Conservation (phyloP, 2,329 filamentous ascomycete species). For the Fusarium setosum region DNA sequence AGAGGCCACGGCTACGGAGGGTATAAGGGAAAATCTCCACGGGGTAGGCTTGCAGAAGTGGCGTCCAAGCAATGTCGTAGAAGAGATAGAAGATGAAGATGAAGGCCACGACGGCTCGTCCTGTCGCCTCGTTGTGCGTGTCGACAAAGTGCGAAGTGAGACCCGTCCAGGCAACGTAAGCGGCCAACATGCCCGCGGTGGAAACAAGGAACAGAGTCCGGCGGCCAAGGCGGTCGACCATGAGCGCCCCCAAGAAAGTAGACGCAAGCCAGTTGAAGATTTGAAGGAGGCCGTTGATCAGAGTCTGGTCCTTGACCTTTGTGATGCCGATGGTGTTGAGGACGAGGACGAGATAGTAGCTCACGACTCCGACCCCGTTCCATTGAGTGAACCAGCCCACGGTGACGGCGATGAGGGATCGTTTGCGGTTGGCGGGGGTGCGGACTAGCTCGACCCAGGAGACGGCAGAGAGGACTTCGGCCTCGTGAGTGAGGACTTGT, state of each 20-base stretch:
- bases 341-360: conserved; percentile 50
- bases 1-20: conserved; percentile 24
- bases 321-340: conserved; percentile 51
- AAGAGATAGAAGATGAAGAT: conserved; percentile 52
- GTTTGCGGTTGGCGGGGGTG: not conserved
- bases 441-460: not conserved
- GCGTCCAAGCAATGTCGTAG: conserved; percentile 50
- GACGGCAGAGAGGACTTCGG: not conserved
- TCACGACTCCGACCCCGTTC: not conserved
- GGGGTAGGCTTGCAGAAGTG: conserved; percentile 43
- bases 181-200: not conserved
- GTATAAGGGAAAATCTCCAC: conserved; percentile 41
- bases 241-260: conserved; percentile 47
- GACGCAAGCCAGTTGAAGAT: conserved; percentile 48
- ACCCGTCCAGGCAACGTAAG: not conserved
- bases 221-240: conserved; percentile 53
- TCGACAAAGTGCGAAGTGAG: not conserved
- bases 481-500: not conserved
- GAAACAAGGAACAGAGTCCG: conserved; percentile 40
- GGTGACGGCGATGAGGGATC: not conserved
- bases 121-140: not conserved
- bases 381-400: not conserved
- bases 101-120: conserved; percentile 45
- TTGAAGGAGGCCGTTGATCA: conserved; percentile 43
- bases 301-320: conserved; percentile 48